phyloP scores from a whole-genome alignment of 495 filamentous ascomycete species.

The Podospora fimiseda region DNA sequence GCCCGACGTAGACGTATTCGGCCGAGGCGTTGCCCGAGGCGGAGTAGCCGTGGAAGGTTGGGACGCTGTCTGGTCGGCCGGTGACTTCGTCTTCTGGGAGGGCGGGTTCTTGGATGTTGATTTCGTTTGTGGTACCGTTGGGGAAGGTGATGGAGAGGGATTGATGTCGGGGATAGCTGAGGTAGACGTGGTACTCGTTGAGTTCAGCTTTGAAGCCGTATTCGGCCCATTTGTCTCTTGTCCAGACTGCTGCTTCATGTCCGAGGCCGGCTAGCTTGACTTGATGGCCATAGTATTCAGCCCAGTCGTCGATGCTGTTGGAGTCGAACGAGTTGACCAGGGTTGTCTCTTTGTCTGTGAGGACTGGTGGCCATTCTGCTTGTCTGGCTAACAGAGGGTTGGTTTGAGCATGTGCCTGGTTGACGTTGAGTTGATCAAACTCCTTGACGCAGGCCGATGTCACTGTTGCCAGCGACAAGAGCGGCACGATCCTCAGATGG shows the following conservation, averaged over 20 bases:
- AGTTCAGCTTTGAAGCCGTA: conserved; percentile 66
- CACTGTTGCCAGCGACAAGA: not conserved
- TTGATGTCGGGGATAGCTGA: conserved; percentile 76
- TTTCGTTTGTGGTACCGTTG: conserved; percentile 59
- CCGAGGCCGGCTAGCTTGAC: conserved; percentile 32
- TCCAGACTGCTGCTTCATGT: conserved; percentile 59
- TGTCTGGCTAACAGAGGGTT: not conserved
- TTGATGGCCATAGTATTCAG: conserved; percentile 14
- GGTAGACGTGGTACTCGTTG: conserved; percentile 69
- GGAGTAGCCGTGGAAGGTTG: conserved; percentile 86
- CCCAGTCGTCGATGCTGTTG: conserved; percentile 14
- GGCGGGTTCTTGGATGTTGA: conserved; percentile 69
- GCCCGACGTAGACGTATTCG: conserved; percentile 64
- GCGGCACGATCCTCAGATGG: not conserved
- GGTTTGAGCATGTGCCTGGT: not conserved
- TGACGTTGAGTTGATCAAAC: not conserved
- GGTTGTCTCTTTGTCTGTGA: conserved; percentile 9
- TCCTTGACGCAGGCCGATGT: not conserved
- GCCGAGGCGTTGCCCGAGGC: conserved; percentile 76
- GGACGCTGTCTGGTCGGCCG: conserved; percentile 59
- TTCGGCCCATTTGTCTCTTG: conserved; percentile 66
- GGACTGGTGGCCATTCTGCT: not conserved
- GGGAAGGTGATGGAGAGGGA: conserved; percentile 52
- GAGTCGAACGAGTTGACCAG: conserved; percentile 13
- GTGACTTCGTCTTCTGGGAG: conserved; percentile 69